These are phyloP conservation scores for Pyrenula aspistea DNA, from an alignment of 495 filamentous ascomycete genomes.

Conservation along the genomic window DNA sequence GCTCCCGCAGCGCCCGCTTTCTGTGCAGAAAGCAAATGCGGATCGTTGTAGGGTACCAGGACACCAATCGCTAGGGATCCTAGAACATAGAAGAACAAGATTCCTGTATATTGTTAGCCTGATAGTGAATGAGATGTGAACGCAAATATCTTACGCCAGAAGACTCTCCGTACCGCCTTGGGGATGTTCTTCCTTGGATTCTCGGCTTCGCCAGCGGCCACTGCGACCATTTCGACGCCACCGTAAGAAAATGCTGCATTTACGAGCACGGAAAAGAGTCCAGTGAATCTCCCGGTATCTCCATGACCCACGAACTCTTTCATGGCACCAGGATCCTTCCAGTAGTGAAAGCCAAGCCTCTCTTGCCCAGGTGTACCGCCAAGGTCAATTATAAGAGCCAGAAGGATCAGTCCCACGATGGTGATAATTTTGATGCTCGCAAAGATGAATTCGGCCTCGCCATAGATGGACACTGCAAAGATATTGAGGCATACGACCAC, in stretches of 20 bases:
- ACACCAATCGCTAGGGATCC: constrained; percentile 46
- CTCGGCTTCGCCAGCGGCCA: constrained; percentile 69
- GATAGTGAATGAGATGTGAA: too few relatives aligned
- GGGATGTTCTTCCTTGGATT: constrained; percentile 70
- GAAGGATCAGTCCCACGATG: constrained; percentile 55
- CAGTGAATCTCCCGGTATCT: neutral
- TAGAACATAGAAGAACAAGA: constrained; percentile 72
- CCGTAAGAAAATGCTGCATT: constrained; percentile 33
- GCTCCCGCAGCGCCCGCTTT: constrained; percentile 12
- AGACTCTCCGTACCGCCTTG: constrained; percentile 64
- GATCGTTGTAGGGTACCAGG: constrained; percentile 39
- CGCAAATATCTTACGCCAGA: too few relatives aligned
- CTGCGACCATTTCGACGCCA: constrained; percentile 54
- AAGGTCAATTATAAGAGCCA: constrained; percentile 54
- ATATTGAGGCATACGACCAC: constrained; percentile 46
- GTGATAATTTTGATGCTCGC: constrained; percentile 68
- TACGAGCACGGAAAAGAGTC: constrained; percentile 19
- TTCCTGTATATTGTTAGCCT: too few relatives aligned
- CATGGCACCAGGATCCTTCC: constrained; percentile 59
- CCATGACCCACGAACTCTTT: constrained; percentile 16
- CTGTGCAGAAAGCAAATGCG: constrained; percentile 13
- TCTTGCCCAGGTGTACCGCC: constrained; percentile 52
- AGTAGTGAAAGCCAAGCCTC: constrained; percentile 53
- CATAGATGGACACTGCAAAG: constrained; percentile 54
- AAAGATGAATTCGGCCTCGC: constrained; percentile 66